Evolutionary conservation across 2,329 filamentous ascomycete species (phyloP), one percentile per base, ranked within the genome.

Genomic region (Paecilomyces dactylethromorphus): DNA sequence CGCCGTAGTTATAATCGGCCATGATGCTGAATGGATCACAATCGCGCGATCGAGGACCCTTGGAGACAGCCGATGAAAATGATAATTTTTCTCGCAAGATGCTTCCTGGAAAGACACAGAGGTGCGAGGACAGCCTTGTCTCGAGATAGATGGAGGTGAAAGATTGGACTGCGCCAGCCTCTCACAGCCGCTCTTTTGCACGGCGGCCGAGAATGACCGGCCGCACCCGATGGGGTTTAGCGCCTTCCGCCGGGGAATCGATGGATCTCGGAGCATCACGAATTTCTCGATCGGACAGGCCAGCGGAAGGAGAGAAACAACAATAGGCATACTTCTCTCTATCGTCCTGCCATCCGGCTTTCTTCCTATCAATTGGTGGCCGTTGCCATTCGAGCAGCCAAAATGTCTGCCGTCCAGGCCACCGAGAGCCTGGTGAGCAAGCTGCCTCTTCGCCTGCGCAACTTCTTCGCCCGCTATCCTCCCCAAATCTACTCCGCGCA

Each of bases 391-490:
- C 50, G 21, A 52, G 11, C 50, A 52, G n/a, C 53, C 58, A 60
- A 39, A 33, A 66, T 63, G 63, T 61, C 64, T 22, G 60, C 63
- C 63, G 29, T 61, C 56, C 53, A 56, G 58, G 53, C 63, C 64
- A 32, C 61, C 54, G 51, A 56, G 56, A 39, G 58, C 62, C 58
- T 65, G 56, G 63, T 69, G 53, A 64, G 57, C 60, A 57, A 65
- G 24, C 85, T 97, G 49, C 94, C 92, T 8, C 80, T 84, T 57
- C 88, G 88, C 49, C 84, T 99, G 53, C 84, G 89, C 71, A 86
- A 87, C 69, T 97, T 99, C 83, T 89, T 99, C 76, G 88, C 89
- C 59, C 89, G 90, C 64, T 97, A 93, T 75, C 94, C 94, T 50
- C 92, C 93, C 54, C 83, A 69, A 71, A 71, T 67, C 67, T 84